Conservation (phyloP, 805 yeast genomes). For the Candida orba region DNA sequence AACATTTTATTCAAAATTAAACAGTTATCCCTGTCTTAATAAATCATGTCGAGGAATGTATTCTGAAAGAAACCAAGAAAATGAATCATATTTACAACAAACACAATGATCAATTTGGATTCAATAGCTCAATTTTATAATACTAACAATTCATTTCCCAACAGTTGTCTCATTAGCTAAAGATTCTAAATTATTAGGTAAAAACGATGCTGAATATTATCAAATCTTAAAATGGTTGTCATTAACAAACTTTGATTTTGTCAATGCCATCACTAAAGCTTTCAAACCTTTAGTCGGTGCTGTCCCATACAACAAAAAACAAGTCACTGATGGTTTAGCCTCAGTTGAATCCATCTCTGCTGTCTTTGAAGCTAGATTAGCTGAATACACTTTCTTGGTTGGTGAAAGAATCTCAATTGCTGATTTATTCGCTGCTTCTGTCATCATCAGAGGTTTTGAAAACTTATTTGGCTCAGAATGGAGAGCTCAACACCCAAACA, state of each 20-base stretch:
- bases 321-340: constrained; percentile 39
- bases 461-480: constrained; percentile 56
- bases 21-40: constrained; percentile 88
- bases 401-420: constrained; percentile 64
- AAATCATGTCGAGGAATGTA: constrained; percentile 61
- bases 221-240: constrained; percentile 70
- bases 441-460: constrained; percentile 48
- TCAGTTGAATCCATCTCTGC: constrained; percentile 32
- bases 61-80: constrained; percentile 37
- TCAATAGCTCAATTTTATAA: background rate
- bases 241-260: constrained; percentile 60
- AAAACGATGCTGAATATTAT: constrained; percentile 52
- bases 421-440: constrained; percentile 50
- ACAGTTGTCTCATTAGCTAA: constrained; percentile 29
- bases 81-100: too few species aligned
- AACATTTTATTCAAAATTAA: constrained; percentile 34
- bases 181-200: constrained; percentile 49
- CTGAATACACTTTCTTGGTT: constrained; percentile 57
- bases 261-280: constrained; percentile 38
- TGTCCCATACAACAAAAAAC: constrained; percentile 71
- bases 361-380: constrained; percentile 49
- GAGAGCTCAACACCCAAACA: constrained; percentile 55
- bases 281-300: constrained; percentile 59
- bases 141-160: constrained; percentile 11
- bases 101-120: background rate